Conservation (phyloP, 768 basidiomycete species). For the Suillus clintonianus region DNA sequence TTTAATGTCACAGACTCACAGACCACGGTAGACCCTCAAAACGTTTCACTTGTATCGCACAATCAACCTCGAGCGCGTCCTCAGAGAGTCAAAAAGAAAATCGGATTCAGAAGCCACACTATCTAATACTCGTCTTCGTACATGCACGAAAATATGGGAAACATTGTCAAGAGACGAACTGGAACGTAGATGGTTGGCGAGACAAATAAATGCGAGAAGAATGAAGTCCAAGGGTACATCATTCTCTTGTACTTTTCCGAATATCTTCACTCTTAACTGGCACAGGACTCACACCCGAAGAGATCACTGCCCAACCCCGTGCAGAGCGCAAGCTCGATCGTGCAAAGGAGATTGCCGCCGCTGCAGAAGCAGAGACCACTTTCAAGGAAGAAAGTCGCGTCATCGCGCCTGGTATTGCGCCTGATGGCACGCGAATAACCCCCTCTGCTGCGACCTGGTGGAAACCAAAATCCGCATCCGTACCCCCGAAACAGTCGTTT, state of each 20-base stretch:
- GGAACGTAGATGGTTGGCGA: constrained; percentile 68
- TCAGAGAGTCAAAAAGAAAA: not conserved
- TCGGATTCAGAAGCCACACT: not conserved
- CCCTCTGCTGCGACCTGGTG: constrained; percentile 85
- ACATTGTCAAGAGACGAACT: not conserved
- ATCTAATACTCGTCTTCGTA: not conserved
- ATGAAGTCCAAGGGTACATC: constrained; percentile 58
- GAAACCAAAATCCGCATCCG: constrained; percentile 45
- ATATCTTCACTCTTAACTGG: not conserved
- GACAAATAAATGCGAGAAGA: constrained; percentile 65
- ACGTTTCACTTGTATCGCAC: not conserved
- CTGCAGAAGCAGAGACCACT: constrained; percentile 75
- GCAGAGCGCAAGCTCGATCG: constrained; percentile 89
- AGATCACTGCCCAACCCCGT: constrained; percentile 85
- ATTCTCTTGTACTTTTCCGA: not conserved
- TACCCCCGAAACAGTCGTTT: constrained; percentile 13
- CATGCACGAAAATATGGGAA: not conserved
- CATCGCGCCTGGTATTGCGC: constrained; percentile 57
- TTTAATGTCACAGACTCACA: too few species aligned
- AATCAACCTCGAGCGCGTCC: not conserved
- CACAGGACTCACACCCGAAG: constrained; percentile 82
- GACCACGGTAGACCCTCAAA: not conserved
- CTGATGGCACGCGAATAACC: constrained; percentile 47
- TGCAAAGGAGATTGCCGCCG: constrained; percentile 84
- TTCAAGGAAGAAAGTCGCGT: constrained; percentile 72